A percentile compares a stretch with the other conserved stretches of the same genome.
Evolutionary conservation across 768 basidiomycete species (phyloP).

Genomic region (Leccinum ochraceum): DNA sequence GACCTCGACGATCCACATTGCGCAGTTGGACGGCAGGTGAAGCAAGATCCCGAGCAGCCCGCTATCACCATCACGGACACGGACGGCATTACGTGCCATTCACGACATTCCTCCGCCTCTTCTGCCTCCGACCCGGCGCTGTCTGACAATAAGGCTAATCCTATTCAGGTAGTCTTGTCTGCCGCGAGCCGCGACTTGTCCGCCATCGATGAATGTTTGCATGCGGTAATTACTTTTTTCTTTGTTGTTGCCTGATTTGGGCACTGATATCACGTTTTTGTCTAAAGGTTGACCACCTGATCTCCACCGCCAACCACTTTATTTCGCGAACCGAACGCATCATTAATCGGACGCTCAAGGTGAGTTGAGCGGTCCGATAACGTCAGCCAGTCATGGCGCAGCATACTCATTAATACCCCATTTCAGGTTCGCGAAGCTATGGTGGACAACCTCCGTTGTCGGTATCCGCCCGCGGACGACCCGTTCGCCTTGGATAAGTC

Average conservation of each 20-base stretch:
- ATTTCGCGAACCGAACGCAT: conserved; percentile 59
- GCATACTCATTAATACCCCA: neutral
- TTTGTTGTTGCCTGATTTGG: conserved; percentile 11
- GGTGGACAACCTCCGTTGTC: conserved; percentile 44
- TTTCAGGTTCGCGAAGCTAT: conserved; percentile 51
- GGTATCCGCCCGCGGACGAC: conserved; percentile 24
- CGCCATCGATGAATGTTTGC: conserved; percentile 53
- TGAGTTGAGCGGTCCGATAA: conserved; percentile 28
- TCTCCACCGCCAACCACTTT: conserved; percentile 54
- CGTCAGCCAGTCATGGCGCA: conserved; percentile 1
- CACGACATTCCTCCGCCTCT: conserved; percentile 7
- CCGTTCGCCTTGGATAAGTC: conserved; percentile 17
- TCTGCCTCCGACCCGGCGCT: conserved; percentile 9
- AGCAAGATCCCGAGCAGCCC: conserved; percentile 23
- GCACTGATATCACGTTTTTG: conserved; percentile 7
- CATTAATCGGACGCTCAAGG: conserved; percentile 56
- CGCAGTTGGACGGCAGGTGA: conserved; percentile 40
- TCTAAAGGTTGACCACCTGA: conserved; percentile 55
- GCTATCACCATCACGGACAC: conserved; percentile 26
- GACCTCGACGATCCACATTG: conserved; percentile 43
- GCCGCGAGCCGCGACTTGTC: conserved; percentile 58
- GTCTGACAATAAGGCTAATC: conserved; percentile 43
- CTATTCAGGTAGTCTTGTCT: conserved; percentile 49
- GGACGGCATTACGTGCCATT: conserved; percentile 22
- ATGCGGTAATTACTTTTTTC: conserved; percentile 44